phyloP scores from a whole-genome alignment of 2,329 filamentous ascomycete species.

The Huntiella moniliformis region DNA sequence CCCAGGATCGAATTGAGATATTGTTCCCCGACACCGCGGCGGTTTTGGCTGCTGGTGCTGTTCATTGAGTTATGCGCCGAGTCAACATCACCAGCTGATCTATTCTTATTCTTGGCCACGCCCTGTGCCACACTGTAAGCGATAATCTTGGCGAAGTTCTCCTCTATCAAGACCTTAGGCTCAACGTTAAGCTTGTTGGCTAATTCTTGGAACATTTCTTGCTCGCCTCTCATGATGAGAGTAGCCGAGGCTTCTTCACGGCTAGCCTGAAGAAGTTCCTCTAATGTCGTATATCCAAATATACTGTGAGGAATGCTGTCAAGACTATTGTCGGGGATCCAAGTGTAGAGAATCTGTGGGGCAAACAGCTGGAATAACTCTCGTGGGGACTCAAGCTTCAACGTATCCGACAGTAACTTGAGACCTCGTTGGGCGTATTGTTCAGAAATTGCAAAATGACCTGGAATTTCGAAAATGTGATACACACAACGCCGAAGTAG shows the following conservation, averaged over 20 bases:
- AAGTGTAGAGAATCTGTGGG: conserved; percentile 78
- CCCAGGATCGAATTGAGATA: conserved; percentile 38
- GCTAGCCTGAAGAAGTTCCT: conserved; percentile 49
- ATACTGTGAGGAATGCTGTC: conserved; percentile 65
- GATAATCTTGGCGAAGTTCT: conserved; percentile 57
- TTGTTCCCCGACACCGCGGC: conserved; percentile 8
- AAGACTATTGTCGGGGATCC: conserved; percentile 52
- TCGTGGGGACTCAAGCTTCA: conserved; percentile 46
- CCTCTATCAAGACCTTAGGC: conserved; percentile 38
- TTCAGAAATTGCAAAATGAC: conserved; percentile 22
- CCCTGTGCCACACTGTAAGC: conserved; percentile 64
- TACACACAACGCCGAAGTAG: conserved; percentile 75
- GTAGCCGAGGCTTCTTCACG: conserved; percentile 65
- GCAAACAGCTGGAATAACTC: conserved; percentile 70
- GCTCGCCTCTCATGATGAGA: conserved; percentile 62
- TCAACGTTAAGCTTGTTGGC: conserved; percentile 35
- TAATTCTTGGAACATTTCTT: conserved; percentile 41
- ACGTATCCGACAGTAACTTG: conserved; percentile 39
- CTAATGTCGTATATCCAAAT: conserved; percentile 57
- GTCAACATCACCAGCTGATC: background rate
- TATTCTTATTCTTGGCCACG: conserved; percentile 11
- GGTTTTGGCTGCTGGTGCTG: background rate
- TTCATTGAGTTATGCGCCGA: background rate
- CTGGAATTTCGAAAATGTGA: conserved; percentile 81
- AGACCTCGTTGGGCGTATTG: conserved; percentile 65